phyloP scores from a whole-genome alignment of 2,329 filamentous ascomycete species.

The Alternaria ethzedia region DNA sequence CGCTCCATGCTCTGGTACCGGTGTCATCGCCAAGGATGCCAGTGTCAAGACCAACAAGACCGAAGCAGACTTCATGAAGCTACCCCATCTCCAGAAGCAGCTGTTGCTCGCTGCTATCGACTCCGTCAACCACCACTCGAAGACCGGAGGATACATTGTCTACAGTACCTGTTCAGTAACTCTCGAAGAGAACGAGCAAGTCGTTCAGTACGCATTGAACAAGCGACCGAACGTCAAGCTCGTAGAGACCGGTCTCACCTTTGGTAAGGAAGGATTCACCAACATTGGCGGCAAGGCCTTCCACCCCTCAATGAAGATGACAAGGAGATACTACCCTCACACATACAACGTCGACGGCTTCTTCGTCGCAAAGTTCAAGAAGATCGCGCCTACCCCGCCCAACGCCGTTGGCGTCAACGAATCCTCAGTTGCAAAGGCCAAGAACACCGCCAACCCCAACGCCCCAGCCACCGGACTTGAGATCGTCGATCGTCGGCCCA shows the following conservation, averaged over 20 bases:
- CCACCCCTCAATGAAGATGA: constrained; percentile 75
- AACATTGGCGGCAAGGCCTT: constrained; percentile 92
- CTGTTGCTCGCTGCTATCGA: constrained; percentile 92
- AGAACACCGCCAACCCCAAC: constrained; percentile 43
- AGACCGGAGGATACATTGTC: constrained; percentile 92
- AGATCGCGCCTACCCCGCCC: constrained; percentile 77
- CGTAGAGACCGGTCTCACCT: constrained; percentile 87
- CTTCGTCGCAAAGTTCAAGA: constrained; percentile 98
- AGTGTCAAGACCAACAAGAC: constrained; percentile 94
- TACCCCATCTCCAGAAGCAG: constrained; percentile 95
- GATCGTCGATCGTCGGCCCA: constrained; percentile 72
- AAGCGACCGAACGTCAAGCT: constrained; percentile 93
- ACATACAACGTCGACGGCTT: constrained; percentile 80
- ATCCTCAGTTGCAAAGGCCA: constrained; percentile 36
- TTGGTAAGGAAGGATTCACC: constrained; percentile 92
- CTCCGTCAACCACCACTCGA: constrained; percentile 87
- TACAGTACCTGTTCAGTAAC: constrained; percentile 97
- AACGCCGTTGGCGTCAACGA: constrained; percentile 55
- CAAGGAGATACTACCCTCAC: constrained; percentile 46
- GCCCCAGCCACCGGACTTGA: constrained; percentile 52
- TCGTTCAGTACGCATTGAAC: constrained; percentile 90
- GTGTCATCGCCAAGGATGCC: constrained; percentile 96
- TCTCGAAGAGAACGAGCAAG: constrained; percentile 90
- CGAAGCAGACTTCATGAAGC: constrained; percentile 88
- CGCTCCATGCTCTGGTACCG: constrained; percentile 94